Conservation (phyloP, 345 rosid species). For the Reutealis trisperma region DNA sequence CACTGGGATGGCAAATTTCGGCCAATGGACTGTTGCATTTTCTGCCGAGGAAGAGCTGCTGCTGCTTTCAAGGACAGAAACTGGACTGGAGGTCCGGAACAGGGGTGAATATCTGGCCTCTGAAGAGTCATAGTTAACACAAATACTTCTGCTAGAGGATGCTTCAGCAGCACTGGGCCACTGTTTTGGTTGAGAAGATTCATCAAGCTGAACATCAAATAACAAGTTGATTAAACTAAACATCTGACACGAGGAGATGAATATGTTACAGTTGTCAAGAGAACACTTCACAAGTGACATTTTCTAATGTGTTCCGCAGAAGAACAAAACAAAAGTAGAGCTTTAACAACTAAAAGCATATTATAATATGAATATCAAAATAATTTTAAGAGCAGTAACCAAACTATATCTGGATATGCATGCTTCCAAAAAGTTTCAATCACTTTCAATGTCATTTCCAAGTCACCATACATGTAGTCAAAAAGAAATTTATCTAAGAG, state of each 20-base stretch:
- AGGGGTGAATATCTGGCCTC: constrained; percentile 44
- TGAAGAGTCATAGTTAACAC: constrained; percentile 27
- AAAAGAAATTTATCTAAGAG: not conserved
- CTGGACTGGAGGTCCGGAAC: constrained; percentile 64
- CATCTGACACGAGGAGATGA: too few relatives aligned
- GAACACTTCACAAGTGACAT: not conserved
- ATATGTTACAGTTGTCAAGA: not conserved
- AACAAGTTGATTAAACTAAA: constrained; percentile 8
- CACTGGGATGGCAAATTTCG: constrained; percentile 38
- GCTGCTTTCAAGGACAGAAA: constrained; percentile 72
- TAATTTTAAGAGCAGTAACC: not conserved
- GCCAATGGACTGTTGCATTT: constrained; percentile 31
- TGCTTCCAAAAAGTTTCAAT: not conserved
- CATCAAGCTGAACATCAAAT: constrained; percentile 32
- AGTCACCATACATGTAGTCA: not conserved
- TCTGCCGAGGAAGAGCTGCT: constrained; percentile 56
- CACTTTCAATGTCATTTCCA: constrained; percentile 2
- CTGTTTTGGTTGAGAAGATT: constrained; percentile 34
- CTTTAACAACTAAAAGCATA: not conserved
- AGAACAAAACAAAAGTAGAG: not conserved
- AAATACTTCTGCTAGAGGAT: constrained; percentile 37
- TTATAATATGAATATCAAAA: not conserved
- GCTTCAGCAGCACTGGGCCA: constrained; percentile 37
- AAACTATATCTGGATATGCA: not conserved
- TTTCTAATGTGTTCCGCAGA: not conserved